These are phyloP conservation scores for Cytospora mali DNA, from an alignment of 2,329 filamentous ascomycete genomes.

Conservation along the genomic window DNA sequence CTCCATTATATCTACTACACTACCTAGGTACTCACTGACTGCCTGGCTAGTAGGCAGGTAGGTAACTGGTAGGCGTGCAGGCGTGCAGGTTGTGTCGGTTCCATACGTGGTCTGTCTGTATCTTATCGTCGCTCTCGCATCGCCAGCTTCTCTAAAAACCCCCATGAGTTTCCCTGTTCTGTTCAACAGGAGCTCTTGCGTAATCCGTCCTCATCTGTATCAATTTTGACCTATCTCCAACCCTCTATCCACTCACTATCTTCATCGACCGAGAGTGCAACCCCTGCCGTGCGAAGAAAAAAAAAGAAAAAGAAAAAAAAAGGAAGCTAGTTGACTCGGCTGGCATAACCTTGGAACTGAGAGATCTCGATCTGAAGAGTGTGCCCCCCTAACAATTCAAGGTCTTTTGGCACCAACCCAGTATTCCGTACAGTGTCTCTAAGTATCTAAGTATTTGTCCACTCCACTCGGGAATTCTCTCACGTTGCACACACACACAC, in stretches of 20 bases:
- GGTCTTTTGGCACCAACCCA: not conserved
- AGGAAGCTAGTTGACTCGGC: not conserved
- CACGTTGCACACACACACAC: not conserved
- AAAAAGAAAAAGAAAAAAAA: not conserved
- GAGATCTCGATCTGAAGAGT: not conserved
- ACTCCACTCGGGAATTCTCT: not conserved
- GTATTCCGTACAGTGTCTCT: not conserved
- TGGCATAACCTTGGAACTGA: not conserved
- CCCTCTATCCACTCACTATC: not conserved
- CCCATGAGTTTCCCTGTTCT: conserved; percentile 7
- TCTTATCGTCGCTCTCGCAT: conserved; percentile 16
- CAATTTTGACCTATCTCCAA: not conserved
- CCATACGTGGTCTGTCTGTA: not conserved
- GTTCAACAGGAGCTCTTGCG: not conserved
- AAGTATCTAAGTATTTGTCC: not conserved
- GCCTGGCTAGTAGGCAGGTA: too few species aligned
- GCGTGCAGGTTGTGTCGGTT: too few species aligned
- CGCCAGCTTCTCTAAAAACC: conserved; percentile 13
- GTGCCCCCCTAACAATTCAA: not conserved
- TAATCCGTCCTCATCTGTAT: not conserved
- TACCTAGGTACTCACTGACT: too few species aligned
- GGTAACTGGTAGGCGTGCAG: too few species aligned
- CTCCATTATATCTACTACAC: too few species aligned
- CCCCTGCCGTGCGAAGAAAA: not conserved
- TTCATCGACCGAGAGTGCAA: not conserved